Conservation (phyloP, 495 filamentous ascomycete species). For the Mytilinidion resinicola region DNA sequence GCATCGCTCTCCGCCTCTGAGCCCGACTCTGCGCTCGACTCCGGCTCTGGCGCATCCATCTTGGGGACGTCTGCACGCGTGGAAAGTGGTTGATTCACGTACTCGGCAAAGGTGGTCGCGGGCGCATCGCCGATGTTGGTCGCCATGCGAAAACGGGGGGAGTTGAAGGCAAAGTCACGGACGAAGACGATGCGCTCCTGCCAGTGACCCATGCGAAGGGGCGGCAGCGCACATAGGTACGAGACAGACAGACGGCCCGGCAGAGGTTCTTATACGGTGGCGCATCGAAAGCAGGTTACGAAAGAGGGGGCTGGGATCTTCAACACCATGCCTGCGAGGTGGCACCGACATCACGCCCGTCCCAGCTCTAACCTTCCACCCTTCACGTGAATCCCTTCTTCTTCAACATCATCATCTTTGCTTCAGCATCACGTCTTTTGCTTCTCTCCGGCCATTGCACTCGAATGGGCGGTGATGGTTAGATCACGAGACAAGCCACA, state of each 20-base stretch:
- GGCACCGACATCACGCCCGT: too few species aligned
- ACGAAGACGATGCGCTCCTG: constrained; percentile 33
- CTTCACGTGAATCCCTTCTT: too few species aligned
- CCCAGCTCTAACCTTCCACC: too few species aligned
- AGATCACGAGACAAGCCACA: too few species aligned
- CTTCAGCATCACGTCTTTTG: too few species aligned
- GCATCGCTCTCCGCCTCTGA: constrained; percentile 5
- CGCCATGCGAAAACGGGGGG: constrained; percentile 36
- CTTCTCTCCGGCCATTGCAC: too few species aligned
- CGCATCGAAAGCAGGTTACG: too few species aligned
- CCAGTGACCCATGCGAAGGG: constrained; percentile 28
- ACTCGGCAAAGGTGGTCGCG: constrained; percentile 44
- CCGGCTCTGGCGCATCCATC: constrained; percentile 1
- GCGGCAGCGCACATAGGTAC: constrained; percentile 1
- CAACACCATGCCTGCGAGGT: too few species aligned
- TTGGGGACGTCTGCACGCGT: neutral
- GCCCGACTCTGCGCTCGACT: constrained; percentile 1
- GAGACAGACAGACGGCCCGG: neutral
- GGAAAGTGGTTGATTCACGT: constrained; percentile 25
- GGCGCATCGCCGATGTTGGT: constrained; percentile 36
- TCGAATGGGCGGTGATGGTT: too few species aligned
- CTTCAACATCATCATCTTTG: too few species aligned
- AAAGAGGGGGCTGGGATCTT: too few species aligned
- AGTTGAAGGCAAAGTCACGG: constrained; percentile 40
- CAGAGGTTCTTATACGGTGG: too few species aligned